phyloP scores from a whole-genome alignment of 768 basidiomycete species.

The Leccinum disarticulatum region DNA sequence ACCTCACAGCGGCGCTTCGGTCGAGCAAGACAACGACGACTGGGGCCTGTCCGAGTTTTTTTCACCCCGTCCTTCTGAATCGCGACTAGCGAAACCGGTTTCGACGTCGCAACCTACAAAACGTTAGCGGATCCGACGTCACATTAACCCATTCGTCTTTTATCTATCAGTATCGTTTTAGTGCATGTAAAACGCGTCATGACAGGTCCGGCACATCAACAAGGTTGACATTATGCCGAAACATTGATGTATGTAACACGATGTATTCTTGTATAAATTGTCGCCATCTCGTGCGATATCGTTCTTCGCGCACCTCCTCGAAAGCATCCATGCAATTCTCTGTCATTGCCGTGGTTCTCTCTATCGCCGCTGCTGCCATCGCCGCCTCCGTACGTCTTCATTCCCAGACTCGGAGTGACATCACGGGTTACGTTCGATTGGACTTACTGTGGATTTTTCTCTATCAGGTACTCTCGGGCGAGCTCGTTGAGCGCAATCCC shows the following conservation, averaged over 20 bases:
- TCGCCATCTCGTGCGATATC: not conserved
- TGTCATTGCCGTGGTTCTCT: not conserved
- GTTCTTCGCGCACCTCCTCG: not conserved
- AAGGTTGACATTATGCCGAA: not conserved
- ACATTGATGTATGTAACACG: not conserved
- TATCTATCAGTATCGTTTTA: not conserved
- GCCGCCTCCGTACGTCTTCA: slow-evolving; percentile 1
- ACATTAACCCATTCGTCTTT: not conserved
- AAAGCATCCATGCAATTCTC: slow-evolving; percentile 5
- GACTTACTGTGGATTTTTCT: not conserved
- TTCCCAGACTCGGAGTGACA: not conserved
- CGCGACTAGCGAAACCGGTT: slow-evolving; percentile 2
- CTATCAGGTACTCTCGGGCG: not conserved
- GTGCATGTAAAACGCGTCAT: not conserved
- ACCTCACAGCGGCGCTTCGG: not conserved
- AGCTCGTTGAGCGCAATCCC: not conserved
- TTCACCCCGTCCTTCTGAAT: slow-evolving; percentile 17
- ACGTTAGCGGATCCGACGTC: slow-evolving; percentile 23
- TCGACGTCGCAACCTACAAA: slow-evolving; percentile 10
- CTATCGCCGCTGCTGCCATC: not conserved
- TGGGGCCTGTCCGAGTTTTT: slow-evolving; percentile 45
- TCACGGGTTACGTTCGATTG: not conserved
- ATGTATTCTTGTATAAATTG: not conserved
- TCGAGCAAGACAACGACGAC: slow-evolving; percentile 37
- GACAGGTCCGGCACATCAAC: not conserved